Evolutionary conservation across 345 rosid genomes (phyloP).

Genomic region (Ceriops decandra): DNA sequence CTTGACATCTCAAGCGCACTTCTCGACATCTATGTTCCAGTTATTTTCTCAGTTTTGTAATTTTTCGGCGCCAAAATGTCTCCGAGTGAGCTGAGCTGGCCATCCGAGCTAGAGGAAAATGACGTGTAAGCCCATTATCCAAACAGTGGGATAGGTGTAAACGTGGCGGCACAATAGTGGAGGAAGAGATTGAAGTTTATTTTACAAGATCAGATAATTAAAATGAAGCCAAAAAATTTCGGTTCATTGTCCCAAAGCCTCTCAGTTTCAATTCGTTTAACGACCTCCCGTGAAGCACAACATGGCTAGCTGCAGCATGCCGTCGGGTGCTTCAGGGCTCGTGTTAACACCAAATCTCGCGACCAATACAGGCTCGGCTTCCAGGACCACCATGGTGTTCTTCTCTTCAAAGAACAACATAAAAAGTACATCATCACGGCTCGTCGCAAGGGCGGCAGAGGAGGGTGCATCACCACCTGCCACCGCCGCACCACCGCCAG

Average conservation of each 20-base stretch:
- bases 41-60: too few relatives aligned
- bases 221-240: slow-evolving; percentile 12
- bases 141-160: slow-evolving; percentile 39
- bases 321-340: slow-evolving; percentile 72
- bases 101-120: background rate
- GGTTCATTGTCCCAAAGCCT: slow-evolving; percentile 36
- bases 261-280: slow-evolving; percentile 19
- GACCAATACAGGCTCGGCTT: slow-evolving; percentile 25
- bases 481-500: slow-evolving; percentile 36
- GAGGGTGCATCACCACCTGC: slow-evolving; percentile 51
- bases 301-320: slow-evolving; percentile 62
- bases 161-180: slow-evolving; percentile 67
- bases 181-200: slow-evolving; percentile 30
- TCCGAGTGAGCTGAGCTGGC: too few relatives aligned
- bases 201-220: slow-evolving; percentile 37
- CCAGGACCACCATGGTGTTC: slow-evolving; percentile 39
- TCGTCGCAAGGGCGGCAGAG: slow-evolving; percentile 59
- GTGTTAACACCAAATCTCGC: slow-evolving; percentile 39
- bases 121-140: slow-evolving; percentile 43
- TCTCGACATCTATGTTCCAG: too few relatives aligned
- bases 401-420: slow-evolving; percentile 37
- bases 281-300: background rate
- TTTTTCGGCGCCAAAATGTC: too few relatives aligned
- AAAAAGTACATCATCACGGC: slow-evolving; percentile 34
- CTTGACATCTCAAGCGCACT: too few relatives aligned